Conservation (phyloP, 352 stramenopile genomes). For the Phytopythium boreale region DNA sequence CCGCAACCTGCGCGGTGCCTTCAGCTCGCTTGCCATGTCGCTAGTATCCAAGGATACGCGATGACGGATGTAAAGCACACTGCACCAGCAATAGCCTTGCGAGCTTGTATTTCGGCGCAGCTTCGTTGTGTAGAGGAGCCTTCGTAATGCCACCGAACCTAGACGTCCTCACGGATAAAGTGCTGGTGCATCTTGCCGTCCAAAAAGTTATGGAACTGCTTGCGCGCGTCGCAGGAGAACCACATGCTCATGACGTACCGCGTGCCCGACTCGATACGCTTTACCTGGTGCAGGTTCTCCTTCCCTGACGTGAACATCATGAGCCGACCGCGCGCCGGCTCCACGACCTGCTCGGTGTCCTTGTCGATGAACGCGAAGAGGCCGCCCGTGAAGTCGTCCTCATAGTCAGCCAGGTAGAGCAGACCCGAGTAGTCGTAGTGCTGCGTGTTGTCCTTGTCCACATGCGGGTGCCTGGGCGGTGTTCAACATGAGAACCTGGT, state of each 20-base stretch:
- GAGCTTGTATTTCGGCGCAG: not conserved
- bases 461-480: conserved; percentile 71
- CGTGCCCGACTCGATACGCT: conserved; percentile 66
- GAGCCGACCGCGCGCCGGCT: conserved; percentile 71
- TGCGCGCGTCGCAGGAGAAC: conserved; percentile 90
- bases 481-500: conserved; percentile 6
- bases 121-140: not conserved
- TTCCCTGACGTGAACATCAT: conserved; percentile 90
- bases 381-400: conserved; percentile 85
- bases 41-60: conserved; percentile 19
- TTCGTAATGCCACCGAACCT: not conserved
- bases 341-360: conserved; percentile 60
- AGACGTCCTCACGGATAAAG: conserved; percentile 50
- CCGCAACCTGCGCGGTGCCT: conserved; percentile 43
- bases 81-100: not conserved
- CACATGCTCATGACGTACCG: conserved; percentile 91
- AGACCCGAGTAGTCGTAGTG: conserved; percentile 93
- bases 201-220: conserved; percentile 89
- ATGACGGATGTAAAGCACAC: conserved; percentile 6
- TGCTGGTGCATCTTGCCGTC: conserved; percentile 82
- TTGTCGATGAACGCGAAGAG: conserved; percentile 90
- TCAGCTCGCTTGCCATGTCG: conserved; percentile 43
- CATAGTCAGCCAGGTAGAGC: conserved; percentile 83
- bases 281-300: conserved; percentile 88
- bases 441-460: conserved; percentile 92